phyloP scores from a whole-genome alignment of 129 eudicot genomes.

The Centaurea solstitialis region DNA sequence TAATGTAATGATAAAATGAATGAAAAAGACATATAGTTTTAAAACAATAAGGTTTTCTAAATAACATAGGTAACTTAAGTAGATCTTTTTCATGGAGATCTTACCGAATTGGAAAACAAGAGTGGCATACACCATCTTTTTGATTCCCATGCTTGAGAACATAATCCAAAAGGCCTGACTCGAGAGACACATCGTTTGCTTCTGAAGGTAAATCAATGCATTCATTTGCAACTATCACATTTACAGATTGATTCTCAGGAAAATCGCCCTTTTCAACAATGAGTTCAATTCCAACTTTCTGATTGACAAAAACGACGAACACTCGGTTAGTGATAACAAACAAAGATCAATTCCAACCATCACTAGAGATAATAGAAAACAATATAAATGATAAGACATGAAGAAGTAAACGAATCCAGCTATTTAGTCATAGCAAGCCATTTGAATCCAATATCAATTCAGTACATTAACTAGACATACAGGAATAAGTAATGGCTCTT shows the following conservation, averaged over 20 bases:
- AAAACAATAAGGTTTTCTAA: not conserved
- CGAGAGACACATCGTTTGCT: conserved; percentile 42
- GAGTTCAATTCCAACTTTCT: conserved; percentile 83
- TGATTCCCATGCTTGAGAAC: conserved; percentile 68
- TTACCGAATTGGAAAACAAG: conserved; percentile 69
- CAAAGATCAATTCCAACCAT: not conserved
- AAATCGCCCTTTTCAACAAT: conserved; percentile 47
- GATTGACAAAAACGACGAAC: conserved; percentile 4
- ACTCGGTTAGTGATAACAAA: not conserved
- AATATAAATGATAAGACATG: not conserved
- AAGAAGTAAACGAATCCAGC: not conserved
- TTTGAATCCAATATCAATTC: conserved; percentile 13
- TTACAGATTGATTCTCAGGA: conserved; percentile 38
- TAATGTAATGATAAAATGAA: too few species aligned
- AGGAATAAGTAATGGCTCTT: too few species aligned
- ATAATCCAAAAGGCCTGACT: conserved; percentile 73
- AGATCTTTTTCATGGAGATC: conserved; percentile 15
- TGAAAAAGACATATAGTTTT: too few species aligned
- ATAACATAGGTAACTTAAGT: not conserved
- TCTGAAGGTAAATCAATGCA: conserved; percentile 41
- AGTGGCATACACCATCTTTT: conserved; percentile 42
- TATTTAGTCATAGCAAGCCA: not conserved
- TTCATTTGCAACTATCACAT: conserved; percentile 43
- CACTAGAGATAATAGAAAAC: not conserved
- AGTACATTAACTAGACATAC: conserved; percentile 8